A percentile compares a stretch with the other conserved stretches of the same genome.
These are phyloP conservation scores for Neurospora sp. DNA, from an alignment of 495 filamentous ascomycete species.

Conservation along the genomic window DNA sequence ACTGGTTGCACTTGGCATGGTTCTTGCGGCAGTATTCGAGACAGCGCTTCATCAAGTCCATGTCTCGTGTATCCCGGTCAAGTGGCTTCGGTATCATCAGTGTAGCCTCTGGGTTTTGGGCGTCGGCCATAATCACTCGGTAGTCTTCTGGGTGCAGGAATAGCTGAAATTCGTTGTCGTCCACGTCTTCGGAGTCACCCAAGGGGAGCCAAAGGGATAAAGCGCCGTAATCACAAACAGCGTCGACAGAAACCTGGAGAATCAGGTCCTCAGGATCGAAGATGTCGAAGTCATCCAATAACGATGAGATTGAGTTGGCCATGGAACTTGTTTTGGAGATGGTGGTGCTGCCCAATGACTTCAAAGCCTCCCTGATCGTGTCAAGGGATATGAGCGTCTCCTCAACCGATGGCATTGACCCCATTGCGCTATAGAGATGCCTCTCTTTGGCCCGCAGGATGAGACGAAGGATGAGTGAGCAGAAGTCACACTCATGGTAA, in stretches of 20 bases:
- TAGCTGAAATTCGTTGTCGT: neutral
- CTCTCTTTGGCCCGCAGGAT: neutral
- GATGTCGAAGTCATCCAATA: neutral
- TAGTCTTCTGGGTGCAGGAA: neutral
- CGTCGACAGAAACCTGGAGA: neutral
- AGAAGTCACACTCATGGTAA: neutral
- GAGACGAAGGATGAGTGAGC: neutral
- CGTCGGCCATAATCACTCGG: neutral
- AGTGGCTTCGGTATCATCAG: neutral
- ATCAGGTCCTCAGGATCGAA: neutral
- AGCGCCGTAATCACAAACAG: neutral
- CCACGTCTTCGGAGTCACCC: neutral
- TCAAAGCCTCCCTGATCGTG: neutral
- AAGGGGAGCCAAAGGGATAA: neutral
- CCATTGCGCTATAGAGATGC: neutral
- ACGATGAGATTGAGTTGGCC: neutral
- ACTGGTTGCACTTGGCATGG: slow-evolving; percentile 7
- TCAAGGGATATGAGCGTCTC: neutral
- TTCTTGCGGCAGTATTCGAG: slow-evolving; percentile 16
- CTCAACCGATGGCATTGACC: neutral
- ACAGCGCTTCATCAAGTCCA: neutral
- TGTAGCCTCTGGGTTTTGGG: neutral
- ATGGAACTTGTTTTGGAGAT: neutral
- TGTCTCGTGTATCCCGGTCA: neutral
- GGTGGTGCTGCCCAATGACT: neutral